Evolutionary conservation across 805 yeast species (phyloP).

Genomic region (Ogataea pignaliae): DNA sequence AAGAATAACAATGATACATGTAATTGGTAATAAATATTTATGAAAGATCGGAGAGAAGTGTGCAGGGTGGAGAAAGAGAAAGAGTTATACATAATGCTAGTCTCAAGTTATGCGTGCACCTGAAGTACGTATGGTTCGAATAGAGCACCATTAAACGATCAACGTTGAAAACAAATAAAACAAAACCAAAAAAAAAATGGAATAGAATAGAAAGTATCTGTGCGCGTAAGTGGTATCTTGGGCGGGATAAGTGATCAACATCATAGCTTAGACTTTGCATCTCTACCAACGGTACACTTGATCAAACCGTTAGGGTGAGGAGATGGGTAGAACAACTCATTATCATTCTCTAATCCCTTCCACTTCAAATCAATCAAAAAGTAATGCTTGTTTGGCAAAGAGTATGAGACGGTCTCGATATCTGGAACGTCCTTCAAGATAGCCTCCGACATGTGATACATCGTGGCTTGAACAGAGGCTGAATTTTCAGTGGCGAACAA

Average conservation of each 20-base stretch:
- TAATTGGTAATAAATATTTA: no score
- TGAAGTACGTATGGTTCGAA: no score
- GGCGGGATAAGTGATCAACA: neutral
- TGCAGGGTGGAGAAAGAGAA: no score
- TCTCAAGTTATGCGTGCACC: no score
- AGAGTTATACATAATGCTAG: no score
- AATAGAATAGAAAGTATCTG: no score
- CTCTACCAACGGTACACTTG: slow-evolving; percentile 79
- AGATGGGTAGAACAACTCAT: slow-evolving; percentile 82
- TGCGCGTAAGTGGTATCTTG: no score
- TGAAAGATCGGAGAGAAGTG: no score
- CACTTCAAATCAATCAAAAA: slow-evolving; percentile 74
- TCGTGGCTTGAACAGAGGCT: slow-evolving; percentile 94
- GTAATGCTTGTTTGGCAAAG: slow-evolving; percentile 90
- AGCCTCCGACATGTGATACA: slow-evolving; percentile 84
- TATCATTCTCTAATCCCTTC: slow-evolving; percentile 79
- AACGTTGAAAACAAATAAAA: neutral
- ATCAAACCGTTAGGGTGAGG: slow-evolving; percentile 93
- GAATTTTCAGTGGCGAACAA: slow-evolving; percentile 82
- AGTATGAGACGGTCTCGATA: slow-evolving; percentile 63
- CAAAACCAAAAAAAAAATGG: neutral
- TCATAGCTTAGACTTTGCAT: slow-evolving; percentile 51
- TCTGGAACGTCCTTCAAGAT: slow-evolving; percentile 57
- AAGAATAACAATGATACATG: no score
- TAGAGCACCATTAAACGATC: neutral